A percentile compares a stretch with the other conserved stretches of the same genome.
Evolutionary conservation across 2,329 filamentous ascomycete genomes (phyloP).

Genomic region (Didymellaceae sp.): DNA sequence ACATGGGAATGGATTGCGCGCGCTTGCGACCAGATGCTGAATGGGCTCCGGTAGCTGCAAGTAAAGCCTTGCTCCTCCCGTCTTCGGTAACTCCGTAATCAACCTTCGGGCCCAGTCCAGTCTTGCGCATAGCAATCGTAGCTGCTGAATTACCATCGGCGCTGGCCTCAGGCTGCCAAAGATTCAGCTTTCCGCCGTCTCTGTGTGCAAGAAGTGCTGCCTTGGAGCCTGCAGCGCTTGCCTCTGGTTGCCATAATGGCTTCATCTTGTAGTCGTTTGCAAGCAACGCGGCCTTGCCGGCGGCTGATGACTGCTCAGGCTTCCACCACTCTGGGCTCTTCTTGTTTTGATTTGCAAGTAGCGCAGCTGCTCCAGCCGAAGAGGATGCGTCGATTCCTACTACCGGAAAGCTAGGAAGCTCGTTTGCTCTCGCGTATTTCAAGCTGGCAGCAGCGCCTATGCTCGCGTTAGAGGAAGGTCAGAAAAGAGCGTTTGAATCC

Average conservation of each 20-base stretch:
- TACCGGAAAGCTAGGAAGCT: conserved; percentile 77
- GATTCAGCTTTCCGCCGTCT: conserved; percentile 59
- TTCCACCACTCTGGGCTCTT: conserved; percentile 71
- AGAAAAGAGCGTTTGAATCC: neutral
- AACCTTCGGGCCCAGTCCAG: conserved; percentile 53
- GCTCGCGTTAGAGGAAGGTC: conserved; percentile 17
- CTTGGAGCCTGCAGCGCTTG: conserved; percentile 72
- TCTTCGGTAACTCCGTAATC: conserved; percentile 58
- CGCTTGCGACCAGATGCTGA: conserved; percentile 62
- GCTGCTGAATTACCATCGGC: conserved; percentile 71
- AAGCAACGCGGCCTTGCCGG: conserved; percentile 64
- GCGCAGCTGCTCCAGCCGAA: conserved; percentile 77
- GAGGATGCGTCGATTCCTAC: conserved; percentile 63
- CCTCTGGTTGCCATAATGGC: conserved; percentile 68
- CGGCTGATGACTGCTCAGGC: conserved; percentile 63
- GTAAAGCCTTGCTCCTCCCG: conserved; percentile 69
- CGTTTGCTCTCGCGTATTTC: conserved; percentile 74
- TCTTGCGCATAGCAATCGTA: conserved; percentile 67
- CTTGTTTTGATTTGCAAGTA: conserved; percentile 73
- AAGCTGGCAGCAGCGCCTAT: conserved; percentile 67
- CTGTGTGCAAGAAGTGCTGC: conserved; percentile 73
- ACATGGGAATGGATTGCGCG: conserved; percentile 64
- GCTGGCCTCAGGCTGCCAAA: conserved; percentile 59
- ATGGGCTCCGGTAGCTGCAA: conserved; percentile 81
- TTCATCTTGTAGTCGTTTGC: conserved; percentile 67